A percentile compares a stretch with the other conserved stretches of the same genome.
Evolutionary conservation across 2,329 filamentous ascomycete species (phyloP).

Genomic region (Neofusicoccum umdonicola): DNA sequence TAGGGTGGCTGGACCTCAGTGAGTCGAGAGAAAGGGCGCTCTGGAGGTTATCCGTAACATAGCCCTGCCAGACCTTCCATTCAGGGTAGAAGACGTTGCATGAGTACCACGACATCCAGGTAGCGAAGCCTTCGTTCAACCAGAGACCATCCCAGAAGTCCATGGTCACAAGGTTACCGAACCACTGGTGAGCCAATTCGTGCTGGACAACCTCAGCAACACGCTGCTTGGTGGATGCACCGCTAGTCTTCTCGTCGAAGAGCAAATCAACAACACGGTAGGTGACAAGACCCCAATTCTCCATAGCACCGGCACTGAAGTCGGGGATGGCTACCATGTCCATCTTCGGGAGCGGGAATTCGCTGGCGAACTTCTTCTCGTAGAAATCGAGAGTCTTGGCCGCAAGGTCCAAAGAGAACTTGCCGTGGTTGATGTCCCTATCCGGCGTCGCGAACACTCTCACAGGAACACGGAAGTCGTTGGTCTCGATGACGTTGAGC

Average conservation of each 20-base stretch:
- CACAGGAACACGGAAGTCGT: conserved; percentile 85
- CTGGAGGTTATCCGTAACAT: conserved; percentile 89
- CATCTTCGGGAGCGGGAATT: conserved; percentile 90
- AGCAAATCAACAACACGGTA: conserved; percentile 91
- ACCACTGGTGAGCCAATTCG: conserved; percentile 97
- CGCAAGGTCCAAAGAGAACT: conserved; percentile 85
- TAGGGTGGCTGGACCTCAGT: conserved; percentile 89
- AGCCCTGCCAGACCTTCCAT: conserved; percentile 97
- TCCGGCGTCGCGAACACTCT: conserved; percentile 92
- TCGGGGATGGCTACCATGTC: conserved; percentile 96
- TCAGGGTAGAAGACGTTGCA: conserved; percentile 95
- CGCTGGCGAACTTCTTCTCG: conserved; percentile 86
- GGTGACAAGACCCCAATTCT: conserved; percentile 96
- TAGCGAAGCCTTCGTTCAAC: conserved; percentile 92
- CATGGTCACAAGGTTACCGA: conserved; percentile 96
- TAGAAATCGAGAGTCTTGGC: conserved; percentile 91
- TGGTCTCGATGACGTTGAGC: conserved; percentile 90
- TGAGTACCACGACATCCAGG: conserved; percentile 91
- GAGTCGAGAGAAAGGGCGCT: conserved; percentile 85
- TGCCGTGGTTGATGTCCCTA: conserved; percentile 84
- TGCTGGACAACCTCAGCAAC: conserved; percentile 96
- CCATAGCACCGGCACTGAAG: conserved; percentile 94
- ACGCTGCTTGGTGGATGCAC: conserved; percentile 84
- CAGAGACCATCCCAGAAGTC: conserved; percentile 98
- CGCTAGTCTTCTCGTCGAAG: conserved; percentile 86